Conservation (phyloP, 2,329 filamentous ascomycete species). For the Basipetospora chlamydospora region DNA sequence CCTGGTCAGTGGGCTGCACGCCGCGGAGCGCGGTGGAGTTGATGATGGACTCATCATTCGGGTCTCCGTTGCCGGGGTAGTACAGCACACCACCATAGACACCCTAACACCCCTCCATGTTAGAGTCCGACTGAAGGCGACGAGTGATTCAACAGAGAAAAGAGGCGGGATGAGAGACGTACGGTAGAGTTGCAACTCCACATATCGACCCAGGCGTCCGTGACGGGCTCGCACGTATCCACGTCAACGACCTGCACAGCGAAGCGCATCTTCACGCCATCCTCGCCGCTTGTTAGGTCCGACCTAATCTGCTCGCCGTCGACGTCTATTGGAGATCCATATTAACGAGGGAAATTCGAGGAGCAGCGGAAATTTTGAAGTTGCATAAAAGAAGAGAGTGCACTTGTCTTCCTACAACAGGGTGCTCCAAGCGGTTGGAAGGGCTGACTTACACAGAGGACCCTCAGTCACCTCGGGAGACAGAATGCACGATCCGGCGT, state of each 20-base stretch:
- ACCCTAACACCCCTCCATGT: slow-evolving; percentile 12
- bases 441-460: slow-evolving; percentile 26
- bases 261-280: slow-evolving; percentile 10
- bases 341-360: not conserved
- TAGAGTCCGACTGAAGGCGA: not conserved
- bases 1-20: slow-evolving; percentile 23
- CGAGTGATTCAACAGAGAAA: not conserved
- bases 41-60: slow-evolving; percentile 17
- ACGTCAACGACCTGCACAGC: slow-evolving; percentile 13
- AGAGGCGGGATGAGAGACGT: slow-evolving; percentile 4
- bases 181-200: slow-evolving; percentile 20
- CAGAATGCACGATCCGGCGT: slow-evolving; percentile 29
- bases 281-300: slow-evolving; percentile 10
- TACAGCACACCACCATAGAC: slow-evolving; percentile 22
- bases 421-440: too few relatives aligned
- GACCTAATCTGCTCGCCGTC: slow-evolving; percentile 10
- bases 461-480: slow-evolving; percentile 35
- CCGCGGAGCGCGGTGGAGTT: slow-evolving; percentile 21
- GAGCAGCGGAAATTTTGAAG: not conserved
- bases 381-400: not conserved
- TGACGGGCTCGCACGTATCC: slow-evolving; percentile 11
- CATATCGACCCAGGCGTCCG: slow-evolving; percentile 11
- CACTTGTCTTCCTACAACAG: too few relatives aligned
- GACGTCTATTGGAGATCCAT: slow-evolving; percentile 6
- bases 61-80: slow-evolving; percentile 25